Evolutionary conservation across 805 yeast genomes (phyloP).

Genomic region (Blastobotrys peoriensis): DNA sequence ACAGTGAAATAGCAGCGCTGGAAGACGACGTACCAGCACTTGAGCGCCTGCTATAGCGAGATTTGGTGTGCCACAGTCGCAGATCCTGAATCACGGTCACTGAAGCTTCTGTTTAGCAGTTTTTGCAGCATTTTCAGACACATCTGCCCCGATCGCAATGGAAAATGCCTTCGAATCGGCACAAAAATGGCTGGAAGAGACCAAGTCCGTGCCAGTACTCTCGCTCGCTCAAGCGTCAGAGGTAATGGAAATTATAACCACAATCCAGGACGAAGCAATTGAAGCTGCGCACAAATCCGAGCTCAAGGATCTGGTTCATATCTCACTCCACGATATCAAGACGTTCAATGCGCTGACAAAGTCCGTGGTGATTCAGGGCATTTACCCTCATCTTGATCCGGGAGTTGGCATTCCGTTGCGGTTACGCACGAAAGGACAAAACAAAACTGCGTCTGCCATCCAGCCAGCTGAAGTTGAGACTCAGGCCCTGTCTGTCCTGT

Average conservation of each 20-base stretch:
- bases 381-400: conserved; percentile 55
- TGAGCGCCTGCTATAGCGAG: no score
- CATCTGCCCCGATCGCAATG: no score
- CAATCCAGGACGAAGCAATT: conserved; percentile 7
- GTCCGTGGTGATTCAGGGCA: conserved; percentile 60
- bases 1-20: no score
- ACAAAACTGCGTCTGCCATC: background rate
- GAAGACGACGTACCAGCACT: no score
- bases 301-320: conserved; percentile 32
- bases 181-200: conserved; percentile 15
- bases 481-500: conserved; percentile 5
- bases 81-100: no score
- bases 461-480: conserved; percentile 5
- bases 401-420: conserved; percentile 61
- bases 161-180: conserved; percentile 12
- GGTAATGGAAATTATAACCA: conserved; percentile 2
- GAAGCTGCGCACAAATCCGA: background rate
- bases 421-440: conserved; percentile 42
- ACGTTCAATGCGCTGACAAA: conserved; percentile 60
- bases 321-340: conserved; percentile 82
- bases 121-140: no score
- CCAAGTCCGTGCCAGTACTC: background rate
- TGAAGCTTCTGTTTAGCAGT: no score
- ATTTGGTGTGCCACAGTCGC: no score
- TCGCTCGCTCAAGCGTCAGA: background rate